These are phyloP conservation scores for Lasiodiplodia sp. DNA, from an alignment of 2,329 filamentous ascomycete species.

Conservation along the genomic window DNA sequence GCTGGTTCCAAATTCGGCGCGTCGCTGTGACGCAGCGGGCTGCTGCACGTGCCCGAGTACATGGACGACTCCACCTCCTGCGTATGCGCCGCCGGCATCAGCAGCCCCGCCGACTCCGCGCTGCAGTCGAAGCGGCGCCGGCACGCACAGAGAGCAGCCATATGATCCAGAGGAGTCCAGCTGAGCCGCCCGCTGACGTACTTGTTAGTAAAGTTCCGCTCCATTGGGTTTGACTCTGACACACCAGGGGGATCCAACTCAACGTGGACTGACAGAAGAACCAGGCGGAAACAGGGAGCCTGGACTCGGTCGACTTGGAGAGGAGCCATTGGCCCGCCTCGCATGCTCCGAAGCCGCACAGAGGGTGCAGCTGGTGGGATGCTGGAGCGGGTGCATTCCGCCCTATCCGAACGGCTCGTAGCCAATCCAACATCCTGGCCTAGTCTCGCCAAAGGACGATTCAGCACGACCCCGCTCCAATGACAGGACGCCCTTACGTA, in stretches of 20 bases:
- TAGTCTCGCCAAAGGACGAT: conserved; percentile 15
- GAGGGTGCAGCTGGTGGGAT: not conserved
- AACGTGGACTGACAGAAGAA: not conserved
- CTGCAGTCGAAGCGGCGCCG: not conserved
- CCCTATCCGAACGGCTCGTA: conserved; percentile 21
- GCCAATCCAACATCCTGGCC: conserved; percentile 16
- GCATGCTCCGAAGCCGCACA: conserved; percentile 1
- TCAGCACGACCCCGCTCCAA: conserved; percentile 7
- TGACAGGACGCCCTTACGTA: conserved; percentile 20
- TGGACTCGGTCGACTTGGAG: not conserved
- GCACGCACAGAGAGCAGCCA: not conserved
- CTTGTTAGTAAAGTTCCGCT: conserved; percentile 9
- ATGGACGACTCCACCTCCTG: not conserved
- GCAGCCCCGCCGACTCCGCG: not conserved
- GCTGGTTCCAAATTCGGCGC: not conserved
- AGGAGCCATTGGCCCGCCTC: not conserved
- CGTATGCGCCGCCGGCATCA: not conserved
- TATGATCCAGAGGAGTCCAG: not conserved
- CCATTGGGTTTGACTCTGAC: not conserved
- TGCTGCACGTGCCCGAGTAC: not conserved
- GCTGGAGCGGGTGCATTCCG: conserved; percentile 15
- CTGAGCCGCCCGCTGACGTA: not conserved
- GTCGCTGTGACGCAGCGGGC: not conserved
- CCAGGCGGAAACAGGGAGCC: not conserved
- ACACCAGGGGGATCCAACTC: not conserved